Base-by-base conservation (phyloP, 2,329 filamentous ascomycete genomes). In the Fusarium beomiforme region DNA sequence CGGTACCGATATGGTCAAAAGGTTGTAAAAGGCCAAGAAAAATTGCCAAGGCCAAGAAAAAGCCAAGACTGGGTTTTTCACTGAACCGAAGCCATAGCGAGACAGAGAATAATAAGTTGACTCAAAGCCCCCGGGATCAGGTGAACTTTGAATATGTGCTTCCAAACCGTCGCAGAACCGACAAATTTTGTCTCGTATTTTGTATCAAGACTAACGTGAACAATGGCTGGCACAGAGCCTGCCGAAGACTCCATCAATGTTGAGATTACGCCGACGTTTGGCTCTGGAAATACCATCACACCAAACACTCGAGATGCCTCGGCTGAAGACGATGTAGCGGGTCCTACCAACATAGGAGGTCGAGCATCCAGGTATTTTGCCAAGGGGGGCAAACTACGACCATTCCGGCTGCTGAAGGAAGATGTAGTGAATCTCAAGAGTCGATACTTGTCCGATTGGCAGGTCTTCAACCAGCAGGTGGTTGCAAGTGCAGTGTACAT, bases 401-500 rank as follows among this genome's bases (percentile, higher is more conserved):
- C 87, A 7, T 87, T 88, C 76, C 81, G 87, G n/a, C 80, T 89
- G 7, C 76, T 89, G 5, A 84, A 79, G 65, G 81, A 86, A 57
- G 87, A 89, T 74, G 70, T 84, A 3, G 44, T 75, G 37, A 87
- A 85, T 59, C 73, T 89, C 42, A 81, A 80, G 26, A 64, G 75
- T 24, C 80, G 87, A 71, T 89, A 85, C 73, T 51, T 81, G 3
- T 88, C 86, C 4, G 87, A 89, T 72, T 89, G 87, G 87, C 82
- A 79, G 8, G 70, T 86, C 24, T 91, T 92, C 78, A 91, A 91
- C 74, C 90, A 91, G 74, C 80, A 91, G 41, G 81, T 91, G 10
- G 79, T 91, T 57, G 89, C 89, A 26, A 90, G 88, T 74, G 86
- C 89, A 3, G 85, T 91, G 33, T 91, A 90, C 78, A 85, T 91